Evolutionary conservation across 1,284 basidiomycete genomes (phyloP).

Genomic region (Psilocybe mexicana): DNA sequence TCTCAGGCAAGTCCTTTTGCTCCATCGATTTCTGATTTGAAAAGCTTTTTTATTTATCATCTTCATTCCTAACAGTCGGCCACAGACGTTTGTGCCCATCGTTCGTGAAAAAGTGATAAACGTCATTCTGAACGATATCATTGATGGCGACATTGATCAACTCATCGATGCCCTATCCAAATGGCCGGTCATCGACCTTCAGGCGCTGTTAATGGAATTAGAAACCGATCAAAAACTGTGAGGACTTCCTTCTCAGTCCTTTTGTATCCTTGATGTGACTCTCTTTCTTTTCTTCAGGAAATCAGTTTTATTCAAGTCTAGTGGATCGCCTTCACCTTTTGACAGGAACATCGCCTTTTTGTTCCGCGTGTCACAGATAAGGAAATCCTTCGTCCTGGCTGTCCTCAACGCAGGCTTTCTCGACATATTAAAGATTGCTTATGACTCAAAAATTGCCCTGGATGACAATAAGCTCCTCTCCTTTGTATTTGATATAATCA

Average conservation of each 20-base stretch:
- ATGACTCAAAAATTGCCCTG: not conserved
- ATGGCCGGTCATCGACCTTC: constrained; percentile 2
- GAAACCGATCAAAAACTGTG: constrained; percentile 6
- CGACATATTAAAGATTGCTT: constrained; percentile 1
- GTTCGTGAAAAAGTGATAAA: constrained; percentile 5
- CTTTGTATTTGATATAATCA: constrained; percentile 3
- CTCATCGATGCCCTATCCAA: not conserved
- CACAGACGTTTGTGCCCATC: not conserved
- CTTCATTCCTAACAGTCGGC: not conserved
- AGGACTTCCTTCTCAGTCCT: not conserved
- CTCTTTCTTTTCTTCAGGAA: not conserved
- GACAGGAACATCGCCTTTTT: constrained; percentile 8
- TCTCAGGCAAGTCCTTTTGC: not conserved
- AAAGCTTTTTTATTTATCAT: not conserved
- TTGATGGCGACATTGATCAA: constrained; percentile 1
- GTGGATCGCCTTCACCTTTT: constrained; percentile 3
- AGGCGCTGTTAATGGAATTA: constrained; percentile 2
- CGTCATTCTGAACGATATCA: constrained; percentile 5
- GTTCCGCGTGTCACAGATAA: constrained; percentile 1
- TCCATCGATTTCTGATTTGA: not conserved
- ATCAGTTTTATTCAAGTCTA: not conserved
- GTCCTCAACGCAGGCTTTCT: constrained; percentile 7
- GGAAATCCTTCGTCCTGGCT: not conserved
- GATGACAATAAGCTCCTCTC: constrained; percentile 5
- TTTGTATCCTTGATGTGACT: not conserved